Conservation (phyloP, 1,284 basidiomycete species). For the Fistulinella cinereoalba region DNA sequence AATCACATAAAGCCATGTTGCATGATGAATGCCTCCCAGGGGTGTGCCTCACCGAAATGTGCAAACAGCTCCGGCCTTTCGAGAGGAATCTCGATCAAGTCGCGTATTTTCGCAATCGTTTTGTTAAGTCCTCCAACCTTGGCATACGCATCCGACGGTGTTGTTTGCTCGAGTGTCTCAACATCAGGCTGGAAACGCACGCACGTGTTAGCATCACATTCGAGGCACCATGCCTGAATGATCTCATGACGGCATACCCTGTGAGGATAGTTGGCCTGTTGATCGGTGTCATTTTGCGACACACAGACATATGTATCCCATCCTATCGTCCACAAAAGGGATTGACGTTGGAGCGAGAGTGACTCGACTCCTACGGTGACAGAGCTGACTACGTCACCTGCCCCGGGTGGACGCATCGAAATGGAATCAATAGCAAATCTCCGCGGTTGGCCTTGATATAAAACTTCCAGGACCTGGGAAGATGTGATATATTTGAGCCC, state of each 20-base stretch:
- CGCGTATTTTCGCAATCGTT: conserved; percentile 87
- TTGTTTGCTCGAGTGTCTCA: conserved; percentile 42
- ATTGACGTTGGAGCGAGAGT: conserved; percentile 39
- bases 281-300: conserved; percentile 35
- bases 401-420: conserved; percentile 35
- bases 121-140: conserved; percentile 86
- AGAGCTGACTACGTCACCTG: conserved; percentile 27
- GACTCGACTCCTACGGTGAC: conserved; percentile 42
- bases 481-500: conserved; percentile 70
- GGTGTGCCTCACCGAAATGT: conserved; percentile 70
- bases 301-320: conserved; percentile 62
- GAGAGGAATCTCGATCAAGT: conserved; percentile 94
- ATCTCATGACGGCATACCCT: conserved; percentile 29
- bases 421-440: conserved; percentile 54
- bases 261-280: conserved; percentile 20
- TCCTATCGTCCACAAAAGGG: conserved; percentile 52
- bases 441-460: conserved; percentile 59
- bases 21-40: conserved; percentile 2
- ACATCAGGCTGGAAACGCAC: conserved; percentile 39
- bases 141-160: conserved; percentile 56
- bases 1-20: conserved; percentile 10
- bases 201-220: conserved; percentile 13
- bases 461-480: conserved; percentile 59
- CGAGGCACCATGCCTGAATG: conserved; percentile 4
- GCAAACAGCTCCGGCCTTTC: conserved; percentile 87